Conservation (phyloP, 2,329 filamentous ascomycete species). For the Ophiostoma perfectum region DNA sequence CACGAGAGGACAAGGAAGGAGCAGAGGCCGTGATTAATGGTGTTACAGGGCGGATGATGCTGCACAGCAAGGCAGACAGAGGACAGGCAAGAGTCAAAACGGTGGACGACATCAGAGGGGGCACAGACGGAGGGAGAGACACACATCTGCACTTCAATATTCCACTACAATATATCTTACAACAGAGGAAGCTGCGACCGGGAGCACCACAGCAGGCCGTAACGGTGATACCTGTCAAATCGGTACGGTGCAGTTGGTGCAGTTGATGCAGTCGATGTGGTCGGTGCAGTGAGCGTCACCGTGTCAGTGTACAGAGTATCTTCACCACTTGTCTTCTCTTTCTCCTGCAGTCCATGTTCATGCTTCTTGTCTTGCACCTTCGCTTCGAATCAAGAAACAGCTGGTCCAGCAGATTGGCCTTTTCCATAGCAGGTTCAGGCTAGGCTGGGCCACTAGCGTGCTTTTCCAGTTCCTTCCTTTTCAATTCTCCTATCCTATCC, state of each 20-base stretch:
- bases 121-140: background rate
- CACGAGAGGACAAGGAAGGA: background rate
- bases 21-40: background rate
- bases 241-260: background rate
- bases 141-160: too few relatives aligned
- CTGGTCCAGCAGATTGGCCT: constrained; percentile 12
- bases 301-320: too few relatives aligned
- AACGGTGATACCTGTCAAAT: background rate
- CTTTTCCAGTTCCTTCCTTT: background rate
- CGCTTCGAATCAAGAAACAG: constrained; percentile 7
- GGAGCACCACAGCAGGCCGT: background rate
- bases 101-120: background rate
- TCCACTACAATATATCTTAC: background rate
- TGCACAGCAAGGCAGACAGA: background rate
- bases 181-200: constrained; percentile 5
- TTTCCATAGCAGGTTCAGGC: constrained; percentile 17
- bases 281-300: background rate
- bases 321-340: background rate
- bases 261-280: background rate
- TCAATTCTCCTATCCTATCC: background rate
- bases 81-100: background rate
- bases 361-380: background rate
- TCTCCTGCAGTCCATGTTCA: background rate
- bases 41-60: too few relatives aligned
- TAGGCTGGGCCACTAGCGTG: constrained; percentile 17